These are phyloP conservation scores for Peronosclerospora sorghi DNA, from an alignment of 352 stramenopile genomes.

Conservation along the genomic window DNA sequence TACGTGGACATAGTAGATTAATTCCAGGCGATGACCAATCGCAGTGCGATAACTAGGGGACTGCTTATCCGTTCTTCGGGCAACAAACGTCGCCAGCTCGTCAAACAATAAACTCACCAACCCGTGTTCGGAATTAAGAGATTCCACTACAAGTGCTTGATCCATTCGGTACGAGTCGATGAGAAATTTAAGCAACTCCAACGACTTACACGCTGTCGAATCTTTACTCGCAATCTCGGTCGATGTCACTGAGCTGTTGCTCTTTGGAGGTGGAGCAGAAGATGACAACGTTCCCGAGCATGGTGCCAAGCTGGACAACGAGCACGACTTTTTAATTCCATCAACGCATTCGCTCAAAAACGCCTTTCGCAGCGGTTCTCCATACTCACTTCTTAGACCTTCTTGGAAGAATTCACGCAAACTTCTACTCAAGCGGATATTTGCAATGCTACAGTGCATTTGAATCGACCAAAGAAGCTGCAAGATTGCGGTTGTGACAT, in stretches of 20 bases:
- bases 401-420: conserved; percentile 74
- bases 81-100: conserved; percentile 72
- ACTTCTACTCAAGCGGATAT: conserved; percentile 46
- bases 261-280: conserved; percentile 7
- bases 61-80: conserved; percentile 38
- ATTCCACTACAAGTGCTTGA: conserved; percentile 53
- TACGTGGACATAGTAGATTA: conserved; percentile 81
- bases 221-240: conserved; percentile 23
- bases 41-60: conserved; percentile 47
- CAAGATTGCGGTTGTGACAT: conserved; percentile 55
- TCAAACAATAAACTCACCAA: conserved; percentile 75
- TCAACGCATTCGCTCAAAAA: conserved; percentile 70
- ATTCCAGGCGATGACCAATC: conserved; percentile 72
- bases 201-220: conserved; percentile 45
- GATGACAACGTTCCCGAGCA: conserved; percentile 10
- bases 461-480: conserved; percentile 80
- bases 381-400: conserved; percentile 61
- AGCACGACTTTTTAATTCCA: conserved; percentile 69
- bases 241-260: conserved; percentile 7
- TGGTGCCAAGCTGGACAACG: conserved; percentile 11
- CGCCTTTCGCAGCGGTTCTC: conserved; percentile 47
- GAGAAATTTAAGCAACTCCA: conserved; percentile 81
- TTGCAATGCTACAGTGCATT: conserved; percentile 51
- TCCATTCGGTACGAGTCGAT: conserved; percentile 76
- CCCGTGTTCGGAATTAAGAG: conserved; percentile 58